Evolutionary conservation across 2,329 filamentous ascomycete genomes (phyloP), one percentile per base, ranked within the genome.

Genomic region (Colletotrichum sublineola): DNA sequence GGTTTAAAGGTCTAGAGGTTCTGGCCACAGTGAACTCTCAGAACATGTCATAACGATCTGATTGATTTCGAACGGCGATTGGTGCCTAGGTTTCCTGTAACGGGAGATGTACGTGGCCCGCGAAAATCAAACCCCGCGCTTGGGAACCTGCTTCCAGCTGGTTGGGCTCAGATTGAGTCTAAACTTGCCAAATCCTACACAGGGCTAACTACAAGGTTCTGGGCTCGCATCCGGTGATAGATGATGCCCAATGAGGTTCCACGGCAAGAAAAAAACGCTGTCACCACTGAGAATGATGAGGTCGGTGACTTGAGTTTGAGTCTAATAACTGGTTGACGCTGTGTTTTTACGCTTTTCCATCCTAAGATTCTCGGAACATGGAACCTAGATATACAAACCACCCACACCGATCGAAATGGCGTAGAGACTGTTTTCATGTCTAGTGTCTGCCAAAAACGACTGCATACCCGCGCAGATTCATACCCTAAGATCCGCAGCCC

Each of bases 71-170:
- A 20, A 11, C 8, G 33, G n/a, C 42, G 67, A 65, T 69, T 65
- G 69, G 58, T 20, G 15, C 8, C 44, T 6, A 1, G 38, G 14
- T 48, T 42, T 61, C 29, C 48, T 33, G 40, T 44, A 48, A 40
- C 61, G 60, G 67, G 70, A 73, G 70, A 73, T 65, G 53, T 70
- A 65, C 70, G 70, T 60, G 60, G 53, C 66, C 61, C 66, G 53
- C 55, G 15, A 38, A 36, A 24, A 62, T 65, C 48, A 40, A 33
- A 8, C 48, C 48, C 5, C 33, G 53, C 60, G 20, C 14, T 18
- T 29, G n/a, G 3, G 40, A 56, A 15, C 48, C 66, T 46, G 11
- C 24, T 55, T 61, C 20, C 38, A 65, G 70, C 55, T 44, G 58
- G 66, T 31, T n/a, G 40, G 46, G 38, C 48, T 44, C 31, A 3